Evolutionary conservation across 1,284 basidiomycete genomes (phyloP).

Genomic region (Porodaedalea pini): DNA sequence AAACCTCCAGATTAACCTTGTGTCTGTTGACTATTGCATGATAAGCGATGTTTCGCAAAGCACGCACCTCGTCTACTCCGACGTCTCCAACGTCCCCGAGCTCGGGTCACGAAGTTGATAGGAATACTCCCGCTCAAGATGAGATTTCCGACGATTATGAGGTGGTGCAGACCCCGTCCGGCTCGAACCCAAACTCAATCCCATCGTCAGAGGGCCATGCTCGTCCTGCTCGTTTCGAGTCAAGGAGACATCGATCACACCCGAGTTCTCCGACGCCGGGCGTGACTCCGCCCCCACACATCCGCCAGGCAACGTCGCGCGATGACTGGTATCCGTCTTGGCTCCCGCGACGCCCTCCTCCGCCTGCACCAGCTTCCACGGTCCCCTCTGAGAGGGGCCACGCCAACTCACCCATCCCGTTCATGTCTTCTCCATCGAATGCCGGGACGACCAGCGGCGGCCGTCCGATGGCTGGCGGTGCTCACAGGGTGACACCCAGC

Average conservation of each 20-base stretch:
- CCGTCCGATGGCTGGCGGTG: conserved; percentile 2
- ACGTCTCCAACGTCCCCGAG: conserved; percentile 11
- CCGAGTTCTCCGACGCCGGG: conserved; percentile 7
- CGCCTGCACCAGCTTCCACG: conserved; percentile 68
- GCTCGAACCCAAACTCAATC: conserved; percentile 5
- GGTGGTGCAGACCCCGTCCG: conserved; percentile 14
- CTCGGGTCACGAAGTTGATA: background rate
- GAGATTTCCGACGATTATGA: conserved; percentile 17
- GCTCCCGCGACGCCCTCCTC: conserved; percentile 74
- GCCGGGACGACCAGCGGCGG: conserved; percentile 6
- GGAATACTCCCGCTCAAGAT: background rate
- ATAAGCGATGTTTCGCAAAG: conserved; percentile 10
- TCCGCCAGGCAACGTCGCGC: conserved; percentile 11
- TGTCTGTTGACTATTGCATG: background rate
- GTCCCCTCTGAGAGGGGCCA: conserved; percentile 53
- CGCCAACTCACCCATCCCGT: conserved; percentile 37
- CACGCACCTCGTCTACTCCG: conserved; percentile 10
- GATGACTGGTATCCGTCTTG: conserved; percentile 60
- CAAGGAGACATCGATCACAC: conserved; percentile 1
- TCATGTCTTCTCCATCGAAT: conserved; percentile 26
- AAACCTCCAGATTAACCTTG: background rate
- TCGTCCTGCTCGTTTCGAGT: background rate
- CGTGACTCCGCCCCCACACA: conserved; percentile 14
- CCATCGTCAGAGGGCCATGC: background rate
- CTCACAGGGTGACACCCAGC: conserved; percentile 15